A percentile compares a stretch with the other conserved stretches of the same genome.
phyloP scores from a whole-genome alignment of 345 rosid genomes.

The Punica granatum region DNA sequence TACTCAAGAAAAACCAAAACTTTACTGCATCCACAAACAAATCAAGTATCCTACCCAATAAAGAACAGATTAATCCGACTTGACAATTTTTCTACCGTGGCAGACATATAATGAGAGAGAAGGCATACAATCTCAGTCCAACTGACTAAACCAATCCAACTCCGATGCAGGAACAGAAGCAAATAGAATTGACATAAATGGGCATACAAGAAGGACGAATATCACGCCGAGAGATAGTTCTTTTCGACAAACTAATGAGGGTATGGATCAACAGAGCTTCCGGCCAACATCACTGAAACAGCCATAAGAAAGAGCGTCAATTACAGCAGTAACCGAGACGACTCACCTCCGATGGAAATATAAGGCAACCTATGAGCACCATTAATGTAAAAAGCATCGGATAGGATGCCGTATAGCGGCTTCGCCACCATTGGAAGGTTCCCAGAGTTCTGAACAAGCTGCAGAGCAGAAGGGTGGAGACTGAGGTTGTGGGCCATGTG shows the following conservation, averaged over 20 bases:
- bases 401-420: conserved; percentile 75
- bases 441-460: conserved; percentile 76
- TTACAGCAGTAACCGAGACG: not conserved
- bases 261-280: not conserved
- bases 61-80: not conserved
- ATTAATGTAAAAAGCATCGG: conserved; percentile 64
- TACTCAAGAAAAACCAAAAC: not conserved
- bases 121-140: not conserved
- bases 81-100: not conserved
- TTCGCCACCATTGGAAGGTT: conserved; percentile 88
- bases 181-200: not conserved
- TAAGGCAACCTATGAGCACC: conserved; percentile 81
- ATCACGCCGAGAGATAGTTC: not conserved
- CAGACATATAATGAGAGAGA: too few species aligned
- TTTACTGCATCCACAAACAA: not conserved
- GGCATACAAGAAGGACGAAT: not conserved
- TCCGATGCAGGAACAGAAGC: not conserved
- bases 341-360: conserved; percentile 76
- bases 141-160: not conserved
- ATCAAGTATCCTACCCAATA: not conserved
- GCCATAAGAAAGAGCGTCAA: not conserved
- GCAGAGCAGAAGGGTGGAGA: conserved; percentile 64
- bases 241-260: not conserved
- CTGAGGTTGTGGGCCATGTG: conserved; percentile 69
- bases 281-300: not conserved